A percentile compares a stretch with the other conserved stretches of the same genome.
These are phyloP conservation scores for Anacardium occidentale DNA, from an alignment of 345 rosid genomes.

Conservation along the genomic window DNA sequence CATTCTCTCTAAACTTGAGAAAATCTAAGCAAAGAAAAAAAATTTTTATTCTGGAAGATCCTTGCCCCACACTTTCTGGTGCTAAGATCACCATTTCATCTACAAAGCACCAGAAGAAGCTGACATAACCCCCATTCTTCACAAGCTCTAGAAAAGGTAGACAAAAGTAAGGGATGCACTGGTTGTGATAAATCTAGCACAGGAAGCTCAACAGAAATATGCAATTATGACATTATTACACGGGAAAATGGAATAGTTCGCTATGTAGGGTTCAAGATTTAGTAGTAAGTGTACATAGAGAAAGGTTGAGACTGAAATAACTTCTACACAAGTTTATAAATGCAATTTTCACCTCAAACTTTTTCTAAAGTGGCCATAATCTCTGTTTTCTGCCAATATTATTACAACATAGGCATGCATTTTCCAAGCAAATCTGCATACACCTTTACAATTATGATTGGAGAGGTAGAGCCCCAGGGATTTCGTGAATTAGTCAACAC, in stretches of 20 bases:
- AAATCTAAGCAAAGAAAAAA: slow-evolving; percentile 60
- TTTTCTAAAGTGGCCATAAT: not conserved
- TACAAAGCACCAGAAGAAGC: slow-evolving; percentile 70
- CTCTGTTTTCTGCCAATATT: slow-evolving; percentile 19
- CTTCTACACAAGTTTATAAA: not conserved
- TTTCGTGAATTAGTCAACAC: slow-evolving; percentile 9
- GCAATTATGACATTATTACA: slow-evolving; percentile 42
- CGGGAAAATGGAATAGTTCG: slow-evolving; percentile 8
- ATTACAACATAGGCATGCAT: slow-evolving; percentile 19
- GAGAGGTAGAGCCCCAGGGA: slow-evolving; percentile 9
- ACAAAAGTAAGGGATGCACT: slow-evolving; percentile 30
- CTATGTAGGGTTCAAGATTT: slow-evolving; percentile 17
- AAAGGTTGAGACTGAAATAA: slow-evolving; percentile 1
- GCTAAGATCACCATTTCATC: slow-evolving; percentile 61
- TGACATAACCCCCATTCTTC: slow-evolving; percentile 70
- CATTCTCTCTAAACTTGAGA: slow-evolving; percentile 59
- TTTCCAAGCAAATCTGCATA: slow-evolving; percentile 5
- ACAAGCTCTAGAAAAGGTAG: slow-evolving; percentile 62
- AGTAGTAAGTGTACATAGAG: slow-evolving; percentile 8
- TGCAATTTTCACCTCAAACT: not conserved
- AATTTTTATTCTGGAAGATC: slow-evolving; percentile 39
- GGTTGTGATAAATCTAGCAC: slow-evolving; percentile 66
- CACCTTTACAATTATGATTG: slow-evolving; percentile 6
- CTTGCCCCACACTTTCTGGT: slow-evolving; percentile 51
- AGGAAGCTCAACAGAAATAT: slow-evolving; percentile 50